Evolutionary conservation across 129 eudicot genomes (phyloP).

Genomic region (Arctium lappa): DNA sequence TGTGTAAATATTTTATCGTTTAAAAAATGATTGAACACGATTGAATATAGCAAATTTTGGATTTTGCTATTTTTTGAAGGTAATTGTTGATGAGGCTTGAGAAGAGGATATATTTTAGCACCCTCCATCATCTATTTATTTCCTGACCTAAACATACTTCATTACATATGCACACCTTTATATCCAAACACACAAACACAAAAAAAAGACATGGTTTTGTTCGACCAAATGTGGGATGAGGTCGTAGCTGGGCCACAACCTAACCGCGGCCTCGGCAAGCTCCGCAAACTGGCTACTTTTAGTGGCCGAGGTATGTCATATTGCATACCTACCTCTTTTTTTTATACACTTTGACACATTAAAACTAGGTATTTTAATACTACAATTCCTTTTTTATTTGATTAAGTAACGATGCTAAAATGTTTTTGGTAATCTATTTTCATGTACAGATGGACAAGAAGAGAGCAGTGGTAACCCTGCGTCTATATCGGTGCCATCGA

Average conservation of each 20-base stretch:
- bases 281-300: constrained; percentile 39
- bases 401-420: neutral
- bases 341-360: neutral
- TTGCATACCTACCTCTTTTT: neutral
- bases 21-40: neutral
- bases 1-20: neutral
- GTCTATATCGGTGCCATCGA: constrained; percentile 50
- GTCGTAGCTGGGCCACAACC: constrained; percentile 87
- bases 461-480: constrained; percentile 31
- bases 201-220: constrained; percentile 38
- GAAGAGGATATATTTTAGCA: constrained; percentile 14
- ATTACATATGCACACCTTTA: neutral
- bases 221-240: constrained; percentile 84
- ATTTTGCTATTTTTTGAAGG: neutral
- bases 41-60: neutral
- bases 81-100: neutral
- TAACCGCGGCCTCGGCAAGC: constrained; percentile 65
- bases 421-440: neutral
- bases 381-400: neutral
- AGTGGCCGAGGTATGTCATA: constrained; percentile 24
- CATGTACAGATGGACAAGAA: constrained; percentile 27
- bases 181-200: neutral
- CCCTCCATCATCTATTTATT: constrained; percentile 15
- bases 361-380: neutral
- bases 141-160: neutral